Percentiles rank a stretch among this genome's conserved stretches.
phyloP scores from a whole-genome alignment of 768 basidiomycete genomes.

The Coprinellus aureogranulatus region DNA sequence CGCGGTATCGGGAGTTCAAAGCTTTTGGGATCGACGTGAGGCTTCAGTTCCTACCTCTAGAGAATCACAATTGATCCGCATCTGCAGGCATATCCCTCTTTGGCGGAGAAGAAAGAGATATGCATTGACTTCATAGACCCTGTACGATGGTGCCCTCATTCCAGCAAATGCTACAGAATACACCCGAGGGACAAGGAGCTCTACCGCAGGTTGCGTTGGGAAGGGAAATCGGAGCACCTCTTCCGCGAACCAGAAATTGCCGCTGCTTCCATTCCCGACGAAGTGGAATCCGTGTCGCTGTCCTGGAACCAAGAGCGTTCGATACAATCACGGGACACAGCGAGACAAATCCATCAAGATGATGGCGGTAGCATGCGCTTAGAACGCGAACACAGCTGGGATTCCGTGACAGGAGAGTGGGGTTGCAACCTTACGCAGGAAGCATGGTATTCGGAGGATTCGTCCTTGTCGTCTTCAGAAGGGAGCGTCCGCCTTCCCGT shows the following conservation, averaged over 20 bases:
- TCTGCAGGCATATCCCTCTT: slow-evolving; percentile 28
- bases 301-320: too few relatives aligned
- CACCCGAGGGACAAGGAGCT: slow-evolving; percentile 25
- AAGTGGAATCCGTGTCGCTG: too few relatives aligned
- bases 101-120: slow-evolving; percentile 23
- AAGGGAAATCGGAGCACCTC: neutral
- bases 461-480: neutral
- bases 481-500: neutral
- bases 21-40: neutral
- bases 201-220: slow-evolving; percentile 13
- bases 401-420: neutral
- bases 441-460: neutral
- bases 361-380: too few relatives aligned
- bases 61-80: neutral
- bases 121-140: slow-evolving; percentile 29
- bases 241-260: neutral
- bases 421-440: neutral
- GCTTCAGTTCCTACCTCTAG: neutral
- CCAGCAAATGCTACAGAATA: slow-evolving; percentile 23
- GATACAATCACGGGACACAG: too few relatives aligned
- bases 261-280: neutral
- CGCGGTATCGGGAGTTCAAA: neutral
- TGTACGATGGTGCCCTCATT: slow-evolving; percentile 17
- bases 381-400: neutral
- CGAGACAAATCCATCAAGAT: too few relatives aligned